Evolutionary conservation across 169 alveolate species (phyloP).

Genomic region (Plasmodium vinckei): DNA sequence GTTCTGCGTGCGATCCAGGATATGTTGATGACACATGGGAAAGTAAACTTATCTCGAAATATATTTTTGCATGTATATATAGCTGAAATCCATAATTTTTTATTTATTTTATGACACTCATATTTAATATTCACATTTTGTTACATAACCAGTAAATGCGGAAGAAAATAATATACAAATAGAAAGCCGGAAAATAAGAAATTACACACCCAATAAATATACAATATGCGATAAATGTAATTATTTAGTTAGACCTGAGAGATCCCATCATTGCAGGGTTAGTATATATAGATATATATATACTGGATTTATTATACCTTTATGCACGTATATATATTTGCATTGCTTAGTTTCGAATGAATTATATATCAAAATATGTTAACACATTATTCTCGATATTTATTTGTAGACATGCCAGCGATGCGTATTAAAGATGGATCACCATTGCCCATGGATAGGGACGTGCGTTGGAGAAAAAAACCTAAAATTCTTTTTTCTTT

Average conservation of each 20-base stretch:
- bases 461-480: slow-evolving; percentile 72
- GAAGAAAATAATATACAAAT: slow-evolving; percentile 62
- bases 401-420: slow-evolving; percentile 23
- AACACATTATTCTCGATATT: not conserved
- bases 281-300: not conserved
- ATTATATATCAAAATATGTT: too few species aligned
- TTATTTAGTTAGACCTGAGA: slow-evolving; percentile 64
- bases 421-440: slow-evolving; percentile 69
- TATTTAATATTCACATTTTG: not conserved
- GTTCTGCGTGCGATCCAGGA: slow-evolving; percentile 43
- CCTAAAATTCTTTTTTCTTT: slow-evolving; percentile 44
- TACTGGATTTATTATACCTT: not conserved
- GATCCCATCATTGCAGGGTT: slow-evolving; percentile 73
- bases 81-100: too few species aligned
- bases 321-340: not conserved
- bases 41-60: slow-evolving; percentile 8
- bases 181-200: slow-evolving; percentile 50
- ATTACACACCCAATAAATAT: slow-evolving; percentile 56
- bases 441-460: slow-evolving; percentile 75
- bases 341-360: not conserved
- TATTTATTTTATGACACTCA: not conserved
- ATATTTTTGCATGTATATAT: too few species aligned
- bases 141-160: slow-evolving; percentile 31
- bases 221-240: slow-evolving; percentile 58
- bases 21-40: slow-evolving; percentile 69